Base-by-base conservation (phyloP, 371 early-diverging fungal species). In the Mortierella polycephala region DNA sequence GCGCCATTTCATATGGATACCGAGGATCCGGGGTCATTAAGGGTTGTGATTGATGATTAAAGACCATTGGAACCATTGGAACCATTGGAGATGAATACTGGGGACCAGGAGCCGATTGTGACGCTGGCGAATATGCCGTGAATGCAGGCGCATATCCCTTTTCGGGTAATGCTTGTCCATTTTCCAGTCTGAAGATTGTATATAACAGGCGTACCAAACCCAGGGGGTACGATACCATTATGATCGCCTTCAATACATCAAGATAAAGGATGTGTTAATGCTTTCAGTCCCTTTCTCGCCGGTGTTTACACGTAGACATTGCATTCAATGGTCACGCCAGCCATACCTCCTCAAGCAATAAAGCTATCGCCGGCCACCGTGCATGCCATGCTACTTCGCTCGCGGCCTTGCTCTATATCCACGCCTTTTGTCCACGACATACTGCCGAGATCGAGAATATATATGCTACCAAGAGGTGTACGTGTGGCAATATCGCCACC, bases 291-390 rank as follows among this genome's bases (percentile, higher is more conserved):
- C 10, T 10, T 2, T 13, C 46, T 13, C 1, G 10, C 10, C 16
- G 2, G 16, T 13, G 16, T 10, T 1, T 16, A 46, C 16, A 46
- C 16, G 46, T 1, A 46, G 1, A 16, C 16, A n/a, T n/a, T n/a
- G n/a, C n/a, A n/a, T 13, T 1, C 13, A 10, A 46, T 46, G n/a
- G n/a, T n/a, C n/a, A n/a, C n/a, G 10, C 10, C n/a, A n/a, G 5
- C 12, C 47, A 18, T 45, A 58, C 59, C 59, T 45, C 59, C 59
- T 46, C 59, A 58, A 14, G 47, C 59, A 11, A 58, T 45, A 46
- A 58, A 58, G 14, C 11, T 58, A 14, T 58, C 59, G 6, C 59
- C 59, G 10, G 59, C 42, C 42, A 58, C 44, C 6, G 46, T 20
- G 45, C 59, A 58, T 1, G 46, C 59, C 59, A 58, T 58, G 0